These are phyloP conservation scores for Sextonia rubra DNA, from an alignment of 164 flowering plant species.

Conservation along the genomic window DNA sequence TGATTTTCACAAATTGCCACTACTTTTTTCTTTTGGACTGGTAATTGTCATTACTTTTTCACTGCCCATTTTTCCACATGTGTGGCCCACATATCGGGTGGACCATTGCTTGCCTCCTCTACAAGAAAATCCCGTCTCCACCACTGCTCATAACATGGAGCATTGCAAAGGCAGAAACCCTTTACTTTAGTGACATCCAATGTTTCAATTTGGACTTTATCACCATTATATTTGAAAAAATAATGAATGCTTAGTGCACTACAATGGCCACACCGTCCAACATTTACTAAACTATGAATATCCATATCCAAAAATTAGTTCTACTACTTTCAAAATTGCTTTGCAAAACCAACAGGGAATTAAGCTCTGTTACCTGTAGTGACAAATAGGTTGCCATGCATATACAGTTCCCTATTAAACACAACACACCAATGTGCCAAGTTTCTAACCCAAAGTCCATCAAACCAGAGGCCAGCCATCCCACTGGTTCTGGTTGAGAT, in stretches of 20 bases:
- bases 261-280: not conserved
- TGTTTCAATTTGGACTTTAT: not conserved
- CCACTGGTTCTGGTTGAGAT: constrained; percentile 89
- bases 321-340: constrained; percentile 3
- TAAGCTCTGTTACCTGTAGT: constrained; percentile 55
- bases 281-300: not conserved
- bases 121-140: too few relatives aligned
- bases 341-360: not conserved
- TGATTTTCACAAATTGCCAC: too few relatives aligned
- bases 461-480: constrained; percentile 62
- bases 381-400: constrained; percentile 94
- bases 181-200: not conserved
- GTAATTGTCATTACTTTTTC: too few relatives aligned
- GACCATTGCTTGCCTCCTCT: too few relatives aligned
- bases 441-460: constrained; percentile 54
- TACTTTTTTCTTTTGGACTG: too few relatives aligned
- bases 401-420: constrained; percentile 87
- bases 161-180: not conserved
- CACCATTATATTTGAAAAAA: not conserved
- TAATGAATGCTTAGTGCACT: too few relatives aligned
- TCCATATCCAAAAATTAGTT: not conserved
- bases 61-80: too few relatives aligned
- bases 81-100: too few relatives aligned
- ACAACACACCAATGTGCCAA: constrained; percentile 86
- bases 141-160: not conserved